Conservation (phyloP, 805 yeast species). For the Saturnispora quitensis region DNA sequence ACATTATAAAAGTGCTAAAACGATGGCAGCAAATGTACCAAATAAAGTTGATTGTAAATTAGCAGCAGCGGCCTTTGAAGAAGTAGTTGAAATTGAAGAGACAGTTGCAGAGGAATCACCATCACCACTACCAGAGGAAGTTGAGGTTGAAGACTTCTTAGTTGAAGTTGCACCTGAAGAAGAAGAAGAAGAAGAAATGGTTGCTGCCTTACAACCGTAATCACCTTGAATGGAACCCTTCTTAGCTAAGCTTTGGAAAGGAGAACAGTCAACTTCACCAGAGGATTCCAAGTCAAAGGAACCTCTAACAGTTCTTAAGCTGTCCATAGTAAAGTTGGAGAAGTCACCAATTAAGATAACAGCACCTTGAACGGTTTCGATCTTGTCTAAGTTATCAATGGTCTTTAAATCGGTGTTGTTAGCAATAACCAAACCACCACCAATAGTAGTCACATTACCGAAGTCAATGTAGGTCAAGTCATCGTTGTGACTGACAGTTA, state of each 20-base stretch:
- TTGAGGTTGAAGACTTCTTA: constrained; percentile 32
- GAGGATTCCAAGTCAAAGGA: constrained; percentile 75
- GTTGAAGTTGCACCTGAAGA: constrained; percentile 20
- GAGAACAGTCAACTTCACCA: constrained; percentile 74
- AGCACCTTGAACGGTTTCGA: constrained; percentile 82
- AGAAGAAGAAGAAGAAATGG: constrained; percentile 33
- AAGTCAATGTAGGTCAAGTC: constrained; percentile 62
- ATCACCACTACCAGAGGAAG: constrained; percentile 42
- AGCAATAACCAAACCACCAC: constrained; percentile 89
- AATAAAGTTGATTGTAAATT: constrained; percentile 32
- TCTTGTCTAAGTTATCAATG: constrained; percentile 64
- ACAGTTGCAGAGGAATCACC: constrained; percentile 9
- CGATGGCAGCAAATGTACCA: constrained; percentile 41
- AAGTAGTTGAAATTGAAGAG: constrained; percentile 18
- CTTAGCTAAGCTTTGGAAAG: constrained; percentile 61
- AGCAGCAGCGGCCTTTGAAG: constrained; percentile 24
- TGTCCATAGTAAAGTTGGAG: constrained; percentile 65
- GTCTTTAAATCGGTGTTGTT: constrained; percentile 68
- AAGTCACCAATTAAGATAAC: constrained; percentile 72
- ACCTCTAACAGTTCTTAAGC: constrained; percentile 77
- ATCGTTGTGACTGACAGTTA: constrained; percentile 65
- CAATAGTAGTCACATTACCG: constrained; percentile 60
- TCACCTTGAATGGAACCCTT: constrained; percentile 89
- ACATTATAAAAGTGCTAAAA: constrained; percentile 41
- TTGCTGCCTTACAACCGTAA: constrained; percentile 64